phyloP scores from a whole-genome alignment of 306 rosid species.

The Dryas drummondii region DNA sequence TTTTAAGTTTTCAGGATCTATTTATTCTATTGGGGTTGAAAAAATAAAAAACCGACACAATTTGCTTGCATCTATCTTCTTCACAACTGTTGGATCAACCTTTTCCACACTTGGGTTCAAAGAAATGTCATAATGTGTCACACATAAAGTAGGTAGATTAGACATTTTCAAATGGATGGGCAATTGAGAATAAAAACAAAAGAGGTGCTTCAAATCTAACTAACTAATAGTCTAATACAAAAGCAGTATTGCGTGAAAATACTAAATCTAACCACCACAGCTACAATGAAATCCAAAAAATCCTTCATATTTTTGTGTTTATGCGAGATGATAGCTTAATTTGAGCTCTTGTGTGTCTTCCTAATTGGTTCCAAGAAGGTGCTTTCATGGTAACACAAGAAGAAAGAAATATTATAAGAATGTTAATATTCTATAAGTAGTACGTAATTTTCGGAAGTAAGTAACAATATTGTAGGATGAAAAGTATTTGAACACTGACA shows the following conservation, averaged over 20 bases:
- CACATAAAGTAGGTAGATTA: too few relatives aligned
- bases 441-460: too few relatives aligned
- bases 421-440: too few relatives aligned
- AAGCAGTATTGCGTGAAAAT: constrained; percentile 1
- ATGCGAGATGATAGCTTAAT: not conserved
- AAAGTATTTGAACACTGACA: too few relatives aligned
- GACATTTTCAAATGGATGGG: too few relatives aligned
- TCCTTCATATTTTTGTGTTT: not conserved
- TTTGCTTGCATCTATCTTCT: constrained; percentile 18
- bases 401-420: too few relatives aligned
- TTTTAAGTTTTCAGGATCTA: not conserved
- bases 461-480: too few relatives aligned
- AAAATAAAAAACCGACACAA: constrained; percentile 19
- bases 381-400: too few relatives aligned
- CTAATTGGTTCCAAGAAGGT: not conserved
- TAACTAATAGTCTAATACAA: too few relatives aligned
- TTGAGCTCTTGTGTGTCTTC: not conserved
- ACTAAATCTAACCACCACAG: constrained; percentile 14
- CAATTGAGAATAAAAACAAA: too few relatives aligned
- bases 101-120: not conserved
- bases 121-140: too few relatives aligned
- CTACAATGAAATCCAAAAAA: not conserved
- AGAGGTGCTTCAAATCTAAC: too few relatives aligned
- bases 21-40: not conserved
- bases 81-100: not conserved